These are phyloP conservation scores for Phascolomyces articulosus DNA, from an alignment of 371 early-diverging fungal species.

Conservation along the genomic window DNA sequence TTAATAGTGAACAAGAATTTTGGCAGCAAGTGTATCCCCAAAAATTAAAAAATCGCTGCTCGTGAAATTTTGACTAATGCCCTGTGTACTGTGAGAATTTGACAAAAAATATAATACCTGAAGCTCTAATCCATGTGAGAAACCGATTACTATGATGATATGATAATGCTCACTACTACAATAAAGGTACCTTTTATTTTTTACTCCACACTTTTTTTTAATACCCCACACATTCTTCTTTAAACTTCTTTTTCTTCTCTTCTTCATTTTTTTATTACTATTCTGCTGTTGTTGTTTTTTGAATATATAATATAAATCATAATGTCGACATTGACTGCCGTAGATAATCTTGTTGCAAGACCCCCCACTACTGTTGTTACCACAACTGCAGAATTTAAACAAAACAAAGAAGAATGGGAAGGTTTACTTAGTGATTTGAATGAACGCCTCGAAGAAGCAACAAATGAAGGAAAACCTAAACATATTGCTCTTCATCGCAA, in stretches of 20 bases:
- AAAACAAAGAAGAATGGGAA: constrained; percentile 65
- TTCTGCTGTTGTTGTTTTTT: background rate
- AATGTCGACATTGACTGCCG: constrained; percentile 39
- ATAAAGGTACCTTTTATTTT: constrained; percentile 3
- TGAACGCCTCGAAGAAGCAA: constrained; percentile 60
- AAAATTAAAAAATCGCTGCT: background rate
- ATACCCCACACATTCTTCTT: background rate
- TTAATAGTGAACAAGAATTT: no score
- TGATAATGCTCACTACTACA: no score
- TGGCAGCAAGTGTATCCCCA: no score
- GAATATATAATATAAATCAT: background rate
- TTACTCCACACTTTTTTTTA: background rate
- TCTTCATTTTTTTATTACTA: constrained; percentile 2
- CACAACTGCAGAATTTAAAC: constrained; percentile 53
- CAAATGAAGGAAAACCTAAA: constrained; percentile 61
- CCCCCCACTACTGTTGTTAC: constrained; percentile 36
- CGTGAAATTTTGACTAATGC: constrained; percentile 8
- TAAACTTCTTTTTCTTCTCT: background rate
- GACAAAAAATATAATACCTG: background rate
- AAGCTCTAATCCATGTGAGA: background rate
- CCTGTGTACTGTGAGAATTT: background rate
- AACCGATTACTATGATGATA: background rate
- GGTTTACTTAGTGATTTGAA: constrained; percentile 54
- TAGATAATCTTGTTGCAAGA: constrained; percentile 45
- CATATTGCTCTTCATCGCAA: constrained; percentile 62